phyloP scores from a whole-genome alignment of 2,329 filamentous ascomycete genomes.

The Bipolaris sorokiniana region DNA sequence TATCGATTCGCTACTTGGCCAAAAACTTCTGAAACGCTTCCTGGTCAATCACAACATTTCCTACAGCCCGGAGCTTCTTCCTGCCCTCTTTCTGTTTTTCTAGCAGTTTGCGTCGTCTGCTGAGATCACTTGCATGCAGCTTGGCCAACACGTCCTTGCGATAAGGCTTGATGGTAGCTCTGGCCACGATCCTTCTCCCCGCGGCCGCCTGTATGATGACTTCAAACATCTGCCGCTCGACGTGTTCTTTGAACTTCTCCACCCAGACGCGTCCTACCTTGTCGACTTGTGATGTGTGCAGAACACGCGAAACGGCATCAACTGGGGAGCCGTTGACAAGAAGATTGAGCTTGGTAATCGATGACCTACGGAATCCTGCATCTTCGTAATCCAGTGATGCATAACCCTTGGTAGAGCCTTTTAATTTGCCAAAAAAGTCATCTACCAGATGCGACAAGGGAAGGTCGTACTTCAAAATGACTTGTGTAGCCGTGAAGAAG shows the following conservation, averaged over 20 bases:
- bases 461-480: conserved; percentile 91
- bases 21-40: conserved; percentile 94
- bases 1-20: conserved; percentile 62
- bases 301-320: conserved; percentile 89
- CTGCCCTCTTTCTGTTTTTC: conserved; percentile 97
- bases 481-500: conserved; percentile 90
- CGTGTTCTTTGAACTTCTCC: conserved; percentile 94
- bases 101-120: conserved; percentile 80
- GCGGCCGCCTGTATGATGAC: conserved; percentile 91
- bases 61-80: conserved; percentile 80
- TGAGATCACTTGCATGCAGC: conserved; percentile 88
- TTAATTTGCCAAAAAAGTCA: conserved; percentile 96
- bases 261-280: conserved; percentile 87
- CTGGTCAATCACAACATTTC: conserved; percentile 96
- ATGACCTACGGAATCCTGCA: conserved; percentile 80
- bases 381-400: conserved; percentile 97
- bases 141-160: conserved; percentile 94
- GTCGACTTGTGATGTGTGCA: conserved; percentile 82
- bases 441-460: conserved; percentile 91
- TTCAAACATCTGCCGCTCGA: conserved; percentile 96
- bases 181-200: conserved; percentile 80
- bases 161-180: conserved; percentile 96
- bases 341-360: conserved; percentile 86
- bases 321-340: conserved; percentile 93
- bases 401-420: conserved; percentile 92